Base-by-base conservation (phyloP, 495 filamentous ascomycete genomes). In the Emericellopsis terricola region DNA sequence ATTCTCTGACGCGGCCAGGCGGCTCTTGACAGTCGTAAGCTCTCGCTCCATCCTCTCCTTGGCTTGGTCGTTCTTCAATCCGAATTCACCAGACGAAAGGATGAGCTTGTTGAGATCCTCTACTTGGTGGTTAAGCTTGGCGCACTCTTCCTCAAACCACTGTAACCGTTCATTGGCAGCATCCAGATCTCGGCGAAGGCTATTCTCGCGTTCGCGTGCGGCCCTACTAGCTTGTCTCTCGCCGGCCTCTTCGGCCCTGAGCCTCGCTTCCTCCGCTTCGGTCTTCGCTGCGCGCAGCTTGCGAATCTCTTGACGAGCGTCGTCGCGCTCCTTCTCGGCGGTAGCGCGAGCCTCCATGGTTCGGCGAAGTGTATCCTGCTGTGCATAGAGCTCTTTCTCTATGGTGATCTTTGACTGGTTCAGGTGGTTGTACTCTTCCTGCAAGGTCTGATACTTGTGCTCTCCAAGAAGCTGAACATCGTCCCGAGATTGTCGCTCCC, bases 321-420 rank as follows among this genome's bases (percentile, higher is more conserved):
- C 83, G 45, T 93, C 87, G 2, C 85, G 83, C 37, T 89, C 81
- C 31, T 75, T 69, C 45, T 97, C 91, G 3, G 78, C 81, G 14
- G 68, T 62, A 8, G 75, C 57, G 8, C 83, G 70, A 19, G 76
- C 78, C 53, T 92, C 84, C 27, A 79, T 80, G 7, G 86, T 78
- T 14, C 89, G 79, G 15, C 89, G 79, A 29, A 94, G 71, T 10
- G 79, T 80, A 49, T 97, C 89, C 52, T 94, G 86, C 44, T 96
- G 89, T n/a, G 79, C 73, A 50, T 94, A 96, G 55, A 97, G 83
- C 52, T 96, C 91, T 53, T 94, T 94, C 51, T 97, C 89, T 36
- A 97, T 94, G 26, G 68, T 89, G 43, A 94, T 94, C 54, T 97
- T 97, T 4, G 86, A 78, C 24, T 93, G 83, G 41, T 92, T 93